A percentile compares a stretch with the other conserved stretches of the same genome.
These are phyloP conservation scores for Passalora sequoiae DNA, from an alignment of 2,329 filamentous ascomycete species.

Conservation along the genomic window DNA sequence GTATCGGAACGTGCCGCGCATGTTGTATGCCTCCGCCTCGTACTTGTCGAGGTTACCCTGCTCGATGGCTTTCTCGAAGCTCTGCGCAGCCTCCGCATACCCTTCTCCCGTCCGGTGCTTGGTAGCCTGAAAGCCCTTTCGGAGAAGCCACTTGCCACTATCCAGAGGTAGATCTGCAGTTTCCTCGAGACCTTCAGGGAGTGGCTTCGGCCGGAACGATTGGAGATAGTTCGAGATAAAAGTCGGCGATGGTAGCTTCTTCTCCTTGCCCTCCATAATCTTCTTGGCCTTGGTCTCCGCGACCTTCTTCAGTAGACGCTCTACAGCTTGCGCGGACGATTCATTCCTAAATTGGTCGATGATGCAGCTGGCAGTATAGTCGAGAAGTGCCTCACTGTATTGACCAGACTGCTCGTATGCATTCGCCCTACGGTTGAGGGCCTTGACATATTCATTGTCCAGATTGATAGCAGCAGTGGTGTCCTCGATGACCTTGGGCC, in stretches of 20 bases:
- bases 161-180: slow-evolving; percentile 69
- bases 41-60: slow-evolving; percentile 71
- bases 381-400: slow-evolving; percentile 89
- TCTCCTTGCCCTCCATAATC: slow-evolving; percentile 73
- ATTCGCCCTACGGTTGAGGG: slow-evolving; percentile 90
- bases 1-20: slow-evolving; percentile 93
- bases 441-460: slow-evolving; percentile 95
- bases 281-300: slow-evolving; percentile 89
- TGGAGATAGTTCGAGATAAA: slow-evolving; percentile 99
- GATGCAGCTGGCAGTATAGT: slow-evolving; percentile 98
- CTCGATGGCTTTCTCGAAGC: slow-evolving; percentile 85
- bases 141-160: slow-evolving; percentile 78
- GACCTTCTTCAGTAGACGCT: slow-evolving; percentile 92
- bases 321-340: slow-evolving; percentile 78
- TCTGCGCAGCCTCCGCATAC: slow-evolving; percentile 79
- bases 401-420: slow-evolving; percentile 90
- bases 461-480: slow-evolving; percentile 91
- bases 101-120: slow-evolving; percentile 82
- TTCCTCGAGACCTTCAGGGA: slow-evolving; percentile 78
- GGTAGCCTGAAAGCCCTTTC: slow-evolving; percentile 74
- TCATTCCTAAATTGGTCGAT: slow-evolving; percentile 97
- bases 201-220: slow-evolving; percentile 82
- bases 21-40: slow-evolving; percentile 90
- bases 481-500: slow-evolving; percentile 95
- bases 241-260: slow-evolving; percentile 88